Conservation (phyloP, 306 rosid species). For the Senna siamea region DNA sequence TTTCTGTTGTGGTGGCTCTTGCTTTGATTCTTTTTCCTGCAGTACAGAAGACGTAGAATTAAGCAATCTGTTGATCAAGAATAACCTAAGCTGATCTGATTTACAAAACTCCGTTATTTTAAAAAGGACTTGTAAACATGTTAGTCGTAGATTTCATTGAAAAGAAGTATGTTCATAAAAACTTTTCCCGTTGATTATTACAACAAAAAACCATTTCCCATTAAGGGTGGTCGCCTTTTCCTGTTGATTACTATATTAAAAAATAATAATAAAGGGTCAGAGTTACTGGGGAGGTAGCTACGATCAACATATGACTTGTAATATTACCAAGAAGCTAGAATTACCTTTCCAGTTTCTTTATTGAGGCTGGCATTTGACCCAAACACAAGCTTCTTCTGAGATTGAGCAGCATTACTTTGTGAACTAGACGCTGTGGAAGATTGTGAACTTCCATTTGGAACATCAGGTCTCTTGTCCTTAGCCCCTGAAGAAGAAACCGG, state of each 20-base stretch:
- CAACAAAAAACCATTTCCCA: too few relatives aligned
- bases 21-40: conserved; percentile 78
- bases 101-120: background rate
- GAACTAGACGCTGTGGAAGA: conserved; percentile 75
- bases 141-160: background rate
- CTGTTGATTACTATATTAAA: background rate
- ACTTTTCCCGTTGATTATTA: too few relatives aligned
- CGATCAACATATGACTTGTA: background rate
- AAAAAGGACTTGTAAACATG: background rate
- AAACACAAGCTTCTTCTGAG: conserved; percentile 94
- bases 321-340: conserved; percentile 14
- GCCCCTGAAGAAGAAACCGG: conserved; percentile 57
- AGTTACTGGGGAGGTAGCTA: background rate
- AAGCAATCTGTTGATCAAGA: conserved; percentile 22
- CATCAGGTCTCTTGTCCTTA: conserved; percentile 56
- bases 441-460: conserved; percentile 49
- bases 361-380: conserved; percentile 71
- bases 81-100: background rate
- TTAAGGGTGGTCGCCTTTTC: too few relatives aligned
- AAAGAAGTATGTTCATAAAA: background rate
- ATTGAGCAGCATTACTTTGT: conserved; percentile 55
- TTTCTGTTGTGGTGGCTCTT: conserved; percentile 68
- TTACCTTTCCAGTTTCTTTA: conserved; percentile 71
- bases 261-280: background rate
- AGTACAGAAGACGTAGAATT: background rate